Evolutionary conservation across 441 rosid species (phyloP), one percentile per base, ranked within the genome.

Genomic region (Syzygium malaccense): DNA sequence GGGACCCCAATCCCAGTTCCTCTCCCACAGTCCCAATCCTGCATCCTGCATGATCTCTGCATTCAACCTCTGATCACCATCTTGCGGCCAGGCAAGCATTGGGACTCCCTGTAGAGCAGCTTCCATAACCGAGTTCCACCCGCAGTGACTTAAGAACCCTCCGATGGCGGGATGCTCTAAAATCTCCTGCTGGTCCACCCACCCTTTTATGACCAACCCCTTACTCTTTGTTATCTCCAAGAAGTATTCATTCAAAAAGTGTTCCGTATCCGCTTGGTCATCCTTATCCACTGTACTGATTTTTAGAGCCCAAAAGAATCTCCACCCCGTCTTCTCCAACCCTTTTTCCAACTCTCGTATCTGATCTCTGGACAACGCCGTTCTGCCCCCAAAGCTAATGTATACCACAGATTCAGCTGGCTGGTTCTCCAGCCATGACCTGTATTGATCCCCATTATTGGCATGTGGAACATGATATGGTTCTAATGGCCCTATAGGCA

Each of bases 321-420:
- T 86, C 55, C 68, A 48, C 64, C 56, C 86, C 33, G 78, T 89
- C 45, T 28, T 89, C 75, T 89, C 86, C n/a, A 91, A 32, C 7
- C 90, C 89, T 48, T 89, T 71, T 4, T 86, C 86, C 49, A 91
- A 32, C 12, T 91, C 92, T 62, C 48, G 88, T 86, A 89, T 89
- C 30, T 91, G 92, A 58, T 85, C 92, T 54, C 37, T 58, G 13
- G 89, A 64, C 89, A 91, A 30, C 49, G 88, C 90, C 37, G 88
- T 85, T 68, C 90, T 88, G 85, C 92, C 89, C 86, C 92, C 92
- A 26, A 89, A 91, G 89, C 87, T 87, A 23, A 91, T 85, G 10
- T 78, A 91, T 30, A 91, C 62, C 20, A 91, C 90, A 10, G 92
- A 91, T 58, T 56, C 88, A 25, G n/a, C 55, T 13, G 90, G 90